Evolutionary conservation across 352 stramenopile species (phyloP), one percentile per base, ranked within the genome.

Genomic region (Saprolegnia parasitica): DNA sequence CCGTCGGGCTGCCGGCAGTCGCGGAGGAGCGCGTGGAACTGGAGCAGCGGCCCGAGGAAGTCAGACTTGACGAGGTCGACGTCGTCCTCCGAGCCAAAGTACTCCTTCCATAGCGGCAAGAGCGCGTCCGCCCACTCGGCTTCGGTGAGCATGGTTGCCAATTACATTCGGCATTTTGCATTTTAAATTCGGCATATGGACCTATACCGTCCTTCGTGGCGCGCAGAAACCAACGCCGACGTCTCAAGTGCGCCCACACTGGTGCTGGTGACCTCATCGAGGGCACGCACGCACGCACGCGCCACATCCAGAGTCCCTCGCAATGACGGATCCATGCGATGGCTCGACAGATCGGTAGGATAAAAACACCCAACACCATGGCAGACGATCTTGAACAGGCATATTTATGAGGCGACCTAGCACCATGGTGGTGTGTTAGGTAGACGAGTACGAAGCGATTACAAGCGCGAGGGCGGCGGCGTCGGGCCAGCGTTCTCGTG

Each of bases 91-190:
- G 63, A 54, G 29, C 47, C 32, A 46, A 40, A 70, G 54, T 70
- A 70, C 35, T 70, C 63, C 39, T 70, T 70, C 46, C 49, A 70
- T 18, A 70, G 50, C 23, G 63, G 45, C 26, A 42, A 0, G 29
- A 70, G 55, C n/a, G 63, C 63, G 20, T 49, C 35, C n/a, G 42
- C 55, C 63, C 63, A 70, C 35, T 70, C 63, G n/a, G 47, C 63
- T 6, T n/a, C 29, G 5, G 63, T 52, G 13, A 70, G 63, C 63
- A 61, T 61, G n/a, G 35, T 24, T 40, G 13, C 1, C 4, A 42
- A 35, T 60, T 60, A 60, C 4, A 60, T 60, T 60, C 13, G 52
- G 52, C 52, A 60, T 18, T 1, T 3, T 61, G n/a, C n/a, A 8
- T 66, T 55, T 52, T 66, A 54, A 37, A 61, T 42, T 60, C 52